Base-by-base conservation (phyloP, 176 grass and related monocot species). In the Bolboschoenus planiculmis region DNA sequence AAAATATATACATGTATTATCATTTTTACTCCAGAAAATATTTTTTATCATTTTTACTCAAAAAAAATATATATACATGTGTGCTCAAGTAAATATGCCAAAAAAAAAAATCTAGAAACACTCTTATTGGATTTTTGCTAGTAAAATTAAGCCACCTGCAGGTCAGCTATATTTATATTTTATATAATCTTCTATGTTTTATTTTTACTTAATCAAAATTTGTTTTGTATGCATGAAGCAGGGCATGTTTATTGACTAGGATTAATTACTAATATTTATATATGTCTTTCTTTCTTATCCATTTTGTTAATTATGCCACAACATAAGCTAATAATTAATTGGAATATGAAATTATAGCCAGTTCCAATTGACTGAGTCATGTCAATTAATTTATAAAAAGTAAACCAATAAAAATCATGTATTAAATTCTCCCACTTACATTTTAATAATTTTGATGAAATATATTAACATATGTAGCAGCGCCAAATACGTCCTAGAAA, bases 401-500 rank as follows among this genome's bases (percentile, higher is more conserved):
- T 26, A 73, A 46, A 46, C n/a, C 13, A 74, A 74, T 65, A 50
- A 18, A 7, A 82, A 82, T 66, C 31, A 63, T 63, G n/a, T 31
- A 81, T 81, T 43, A 66, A 64, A 82, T 48, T 62, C 39, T 51
- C 37, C 23, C 18, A 65, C 56, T 66, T 51, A 20, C 58, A 82
- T 27, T 57, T 40, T 40, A 0, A 4, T 40, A 40, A 60, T 54
- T 59, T 59, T 61, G 27, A 81, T 40, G 53, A 82, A 48, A 82
- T 63, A 59, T 70, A 36, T 40, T 36, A 26, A 61, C 58, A 78
- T 8, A 80, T 40, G 55, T 9, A 47, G 42, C 35, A 64, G 59
- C 56, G 79, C 11, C 21, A 82, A 64, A 64, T 82, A 62, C 39
- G 58, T 65, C 39, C 56, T 5, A 30, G 59, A 82, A 62, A 82